Base-by-base conservation (phyloP, 768 basidiomycete species). In the Galerina sulciceps region DNA sequence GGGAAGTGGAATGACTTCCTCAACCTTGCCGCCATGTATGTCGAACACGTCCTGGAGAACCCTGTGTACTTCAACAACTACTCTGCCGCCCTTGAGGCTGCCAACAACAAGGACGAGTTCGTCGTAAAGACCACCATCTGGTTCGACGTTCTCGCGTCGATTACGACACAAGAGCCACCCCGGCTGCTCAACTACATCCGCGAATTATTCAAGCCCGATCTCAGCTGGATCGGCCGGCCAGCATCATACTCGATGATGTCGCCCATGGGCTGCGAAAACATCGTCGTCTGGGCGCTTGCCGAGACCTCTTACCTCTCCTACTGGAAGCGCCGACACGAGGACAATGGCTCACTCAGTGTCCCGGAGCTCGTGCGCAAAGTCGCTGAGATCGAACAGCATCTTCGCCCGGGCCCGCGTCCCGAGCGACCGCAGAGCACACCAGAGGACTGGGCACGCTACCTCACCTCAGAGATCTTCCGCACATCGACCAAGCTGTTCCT, bases 211-310 rank as follows among this genome's bases (percentile, higher is more conserved):
- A 71, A 69, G 17, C 82, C 84, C 43, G 70, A 72, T 17, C 67
- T 64, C 31, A 80, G 78, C 45, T 79, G 75, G 60, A 70, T 84
- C 48, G 66, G 70, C 20, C 75, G 76, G 35, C 66, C 69, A 17
- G 64, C 74, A 42, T 76, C 80, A 66, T 79, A 84, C 55, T 86
- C 85, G n/a, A 94, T 94, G 92, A 78, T 91, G 74, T 78, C 81
- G 43, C 82, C 91, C 5, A 94, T 94, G 91, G 92, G 92, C 17
- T 93, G 92, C 77, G 87, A 90, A 65, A 91, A 93, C 73, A 75
- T 79, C 59, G 85, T 90, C 53, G 85, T 94, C 47, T 88, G 89
- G 79, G 90, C 89, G 23, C 79, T 94, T 43, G 89, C 93, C 4
- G 86, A 92, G 75, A 89, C 84, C 37, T 84, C 88, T 10, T 75